phyloP scores from a whole-genome alignment of 2,329 filamentous ascomycete species.

The Exophiala xenobiotica region DNA sequence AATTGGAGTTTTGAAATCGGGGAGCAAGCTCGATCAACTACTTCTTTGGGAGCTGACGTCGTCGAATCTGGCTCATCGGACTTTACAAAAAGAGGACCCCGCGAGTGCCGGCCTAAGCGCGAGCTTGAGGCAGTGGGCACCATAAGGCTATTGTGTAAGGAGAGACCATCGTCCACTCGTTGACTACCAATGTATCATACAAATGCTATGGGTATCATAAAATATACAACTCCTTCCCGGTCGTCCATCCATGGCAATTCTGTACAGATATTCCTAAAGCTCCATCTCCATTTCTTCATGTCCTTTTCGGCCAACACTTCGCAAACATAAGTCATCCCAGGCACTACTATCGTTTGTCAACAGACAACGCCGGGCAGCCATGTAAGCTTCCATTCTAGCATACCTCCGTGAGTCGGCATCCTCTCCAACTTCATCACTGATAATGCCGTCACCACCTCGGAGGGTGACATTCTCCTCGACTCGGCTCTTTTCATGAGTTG shows the following conservation, averaged over 20 bases:
- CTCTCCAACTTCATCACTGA: not conserved
- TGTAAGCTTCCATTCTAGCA: constrained; percentile 23
- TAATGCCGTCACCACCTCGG: not conserved
- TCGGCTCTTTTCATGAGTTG: not conserved
- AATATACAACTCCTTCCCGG: not conserved
- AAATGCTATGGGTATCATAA: not conserved
- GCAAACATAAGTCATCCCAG: constrained; percentile 24
- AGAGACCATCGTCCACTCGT: too few species aligned
- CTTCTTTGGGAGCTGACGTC: not conserved
- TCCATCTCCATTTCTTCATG: constrained; percentile 25
- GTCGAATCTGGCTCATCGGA: not conserved
- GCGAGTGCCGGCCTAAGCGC: not conserved
- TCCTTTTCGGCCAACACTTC: constrained; percentile 23
- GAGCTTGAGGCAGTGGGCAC: too few species aligned
- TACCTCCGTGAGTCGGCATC: constrained; percentile 7
- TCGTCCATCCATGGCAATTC: not conserved
- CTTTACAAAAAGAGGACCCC: not conserved
- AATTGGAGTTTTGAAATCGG: constrained; percentile 1
- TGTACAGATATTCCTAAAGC: constrained; percentile 5
- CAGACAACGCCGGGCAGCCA: constrained; percentile 23
- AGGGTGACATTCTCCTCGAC: not conserved
- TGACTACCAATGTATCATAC: not conserved
- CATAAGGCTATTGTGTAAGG: too few species aligned
- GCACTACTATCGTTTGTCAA: constrained; percentile 15
- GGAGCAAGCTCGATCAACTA: constrained; percentile 1